phyloP scores from a whole-genome alignment of 805 yeast species.

The Candida cerambycidarum region DNA sequence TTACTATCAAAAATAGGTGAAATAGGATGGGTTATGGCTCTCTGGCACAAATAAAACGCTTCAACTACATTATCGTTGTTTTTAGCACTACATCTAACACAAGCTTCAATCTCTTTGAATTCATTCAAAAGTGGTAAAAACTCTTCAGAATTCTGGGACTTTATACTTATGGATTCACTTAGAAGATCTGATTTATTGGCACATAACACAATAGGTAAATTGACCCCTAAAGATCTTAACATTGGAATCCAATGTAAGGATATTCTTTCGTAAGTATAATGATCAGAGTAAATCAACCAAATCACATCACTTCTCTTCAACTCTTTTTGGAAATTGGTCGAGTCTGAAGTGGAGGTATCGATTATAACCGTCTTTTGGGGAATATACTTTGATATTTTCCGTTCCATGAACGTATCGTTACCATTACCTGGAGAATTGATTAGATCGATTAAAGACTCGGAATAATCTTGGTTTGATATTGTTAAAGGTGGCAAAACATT shows the following conservation, averaged over 20 bases:
- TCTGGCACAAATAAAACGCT: conserved; percentile 87
- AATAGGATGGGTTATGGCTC: conserved; percentile 90
- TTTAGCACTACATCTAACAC: conserved; percentile 85
- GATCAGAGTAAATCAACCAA: conserved; percentile 93
- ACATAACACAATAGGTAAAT: conserved; percentile 87
- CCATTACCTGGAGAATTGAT: conserved; percentile 15
- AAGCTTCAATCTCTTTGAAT: conserved; percentile 91
- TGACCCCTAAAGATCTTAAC: conserved; percentile 90
- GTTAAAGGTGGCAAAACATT: conserved; percentile 80
- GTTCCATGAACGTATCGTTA: conserved; percentile 11
- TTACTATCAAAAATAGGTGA: conserved; percentile 93
- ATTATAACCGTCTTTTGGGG: conserved; percentile 63
- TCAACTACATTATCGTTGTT: conserved; percentile 84
- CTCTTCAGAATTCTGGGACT: conserved; percentile 60
- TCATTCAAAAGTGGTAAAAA: conserved; percentile 83
- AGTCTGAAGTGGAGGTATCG: conserved; percentile 76
- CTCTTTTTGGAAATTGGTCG: conserved; percentile 61
- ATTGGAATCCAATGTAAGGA: conserved; percentile 93
- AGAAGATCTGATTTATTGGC: conserved; percentile 71
- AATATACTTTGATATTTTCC: conserved; percentile 27
- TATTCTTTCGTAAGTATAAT: conserved; percentile 89
- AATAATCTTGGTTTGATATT: conserved; percentile 65
- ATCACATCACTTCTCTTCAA: conserved; percentile 85
- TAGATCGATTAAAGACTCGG: conserved; percentile 36
- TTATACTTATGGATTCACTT: conserved; percentile 44